Percentiles rank a stretch among this genome's conserved stretches.
These are phyloP conservation scores for Xylariaceae sp. DNA, from an alignment of 2,329 filamentous ascomycete species.

Conservation along the genomic window DNA sequence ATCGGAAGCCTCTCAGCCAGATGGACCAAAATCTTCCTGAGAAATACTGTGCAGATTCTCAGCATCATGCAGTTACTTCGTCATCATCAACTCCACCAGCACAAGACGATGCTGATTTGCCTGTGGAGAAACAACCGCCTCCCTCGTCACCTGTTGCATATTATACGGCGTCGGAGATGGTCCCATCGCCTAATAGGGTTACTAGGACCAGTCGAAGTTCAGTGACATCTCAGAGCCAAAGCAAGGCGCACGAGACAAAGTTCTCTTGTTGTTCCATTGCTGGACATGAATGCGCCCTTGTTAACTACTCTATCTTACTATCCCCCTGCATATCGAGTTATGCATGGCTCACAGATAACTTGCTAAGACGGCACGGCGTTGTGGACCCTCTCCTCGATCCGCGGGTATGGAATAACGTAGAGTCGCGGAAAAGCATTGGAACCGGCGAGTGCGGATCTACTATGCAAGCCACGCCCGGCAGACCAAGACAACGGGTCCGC, in stretches of 20 bases:
- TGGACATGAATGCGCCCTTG: conserved; percentile 48
- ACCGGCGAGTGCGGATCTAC: neutral
- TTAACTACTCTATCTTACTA: conserved; percentile 48
- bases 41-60: neutral
- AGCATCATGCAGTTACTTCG: neutral
- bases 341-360: conserved; percentile 45
- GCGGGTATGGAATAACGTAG: conserved; percentile 42
- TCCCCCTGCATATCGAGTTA: conserved; percentile 49
- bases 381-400: conserved; percentile 44
- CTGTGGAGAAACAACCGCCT: neutral
- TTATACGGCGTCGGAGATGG: conserved; percentile 23
- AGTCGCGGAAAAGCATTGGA: neutral
- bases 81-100: neutral
- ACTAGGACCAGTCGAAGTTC: neutral
- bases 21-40: conserved; percentile 20
- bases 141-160: conserved; percentile 16
- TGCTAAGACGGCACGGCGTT: conserved; percentile 54
- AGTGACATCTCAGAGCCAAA: neutral
- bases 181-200: conserved; percentile 11
- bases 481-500: conserved; percentile 16
- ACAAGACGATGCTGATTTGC: neutral
- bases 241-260: neutral
- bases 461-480: neutral
- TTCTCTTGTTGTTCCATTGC: conserved; percentile 43
- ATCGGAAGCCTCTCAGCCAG: conserved; percentile 26